Base-by-base conservation (phyloP, 208 protist species). In the Perkinsela sp. region DNA sequence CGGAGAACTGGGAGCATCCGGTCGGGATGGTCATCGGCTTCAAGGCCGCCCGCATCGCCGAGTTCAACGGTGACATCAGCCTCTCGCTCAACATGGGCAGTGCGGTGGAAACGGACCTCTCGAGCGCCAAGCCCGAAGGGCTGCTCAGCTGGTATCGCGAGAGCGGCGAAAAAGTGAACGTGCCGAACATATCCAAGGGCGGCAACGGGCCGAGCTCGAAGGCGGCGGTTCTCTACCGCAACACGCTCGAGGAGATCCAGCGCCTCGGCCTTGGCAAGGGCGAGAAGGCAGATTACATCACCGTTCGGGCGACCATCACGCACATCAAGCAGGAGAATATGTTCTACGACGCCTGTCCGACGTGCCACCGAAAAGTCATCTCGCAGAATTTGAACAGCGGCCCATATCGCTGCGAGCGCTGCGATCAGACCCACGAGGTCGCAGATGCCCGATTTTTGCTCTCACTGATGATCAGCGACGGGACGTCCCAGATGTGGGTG, bases 301-400 rank as follows among this genome's bases (percentile, higher is more conserved):
- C 89, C 68, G 78, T 90, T 16, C 86, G 86, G 65, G 88, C 83
- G 70, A 79, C 86, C 28, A 83, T 84, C 22, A 80, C 89, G 48
- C 89, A 92, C 77, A 78, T 92, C 66, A 89, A 89, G 76, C 82
- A 88, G 74, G 86, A 92, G 68, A 73, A 80, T 31, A 82, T 87
- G 77, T 92, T 82, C 82, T 92, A 92, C 77, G 82, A 89, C 68
- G 86, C 86, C 67, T 92, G 86, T 74, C n/a, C n/a, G n/a, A n/a
- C n/a, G n/a, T 92, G 86, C 78, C 88, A 89, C 74, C 88, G 89
- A 74, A 92, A 92, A 76, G 86, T 92, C 29, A 89, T 74, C n/a
- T 72, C 79, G 65, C 79, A 89, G 65, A 83, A 82, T 0, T 80
- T 83, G 2, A 76, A 86, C 70, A 80, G 84, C 1, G 78, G 86